Evolutionary conservation across 345 rosid species (phyloP), one percentile per base, ranked within the genome.

Genomic region (Dipteronia dyeriana): DNA sequence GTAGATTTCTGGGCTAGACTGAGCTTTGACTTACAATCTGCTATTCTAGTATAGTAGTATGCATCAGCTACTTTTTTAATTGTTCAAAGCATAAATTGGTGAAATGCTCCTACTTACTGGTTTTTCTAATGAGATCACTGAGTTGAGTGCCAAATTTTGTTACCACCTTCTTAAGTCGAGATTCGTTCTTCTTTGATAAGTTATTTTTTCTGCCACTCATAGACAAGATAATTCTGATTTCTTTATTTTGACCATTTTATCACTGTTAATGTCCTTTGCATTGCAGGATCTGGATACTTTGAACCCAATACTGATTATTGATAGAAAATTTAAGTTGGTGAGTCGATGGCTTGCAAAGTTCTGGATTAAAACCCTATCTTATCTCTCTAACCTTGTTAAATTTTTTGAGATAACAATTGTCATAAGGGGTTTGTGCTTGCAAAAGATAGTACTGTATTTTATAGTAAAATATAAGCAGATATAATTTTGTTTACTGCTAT

Each of bases 201-300:
- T 31, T 31, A 49, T 7, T 43, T 34, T 43, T 56, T 9, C 43
- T 13, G n/a, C 43, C 12, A 13, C 6, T 68, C 17, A 26, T 26
- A 29, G 8, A 45, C 16, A 34, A 34, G 47, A 54, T 10, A 17
- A 54, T 53, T 71, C 14, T 51, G 41, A 10, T 70, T 51, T 19
- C 7, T 1, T 16, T 25, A 9, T 43, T 14, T 7, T 43, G 17
- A n/a, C 57, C 2, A 16, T 29, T 39, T 26, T 70, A 16, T 47
- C 14, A 7, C 3, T 20, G 17, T 60, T 22, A 39, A 17, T 62
- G 38, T 1, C 26, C 17, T 54, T 39, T 82, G 75, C 41, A 60
- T 60, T 78, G 75, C 79, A 90, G 94, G 92, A 90, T 69, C 82
- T 89, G 68, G 91, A 87, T 71, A 90, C 92, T 2, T 63, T 81